Conservation (phyloP, 2,329 filamentous ascomycete species). For the Aspergillus uvarum region DNA sequence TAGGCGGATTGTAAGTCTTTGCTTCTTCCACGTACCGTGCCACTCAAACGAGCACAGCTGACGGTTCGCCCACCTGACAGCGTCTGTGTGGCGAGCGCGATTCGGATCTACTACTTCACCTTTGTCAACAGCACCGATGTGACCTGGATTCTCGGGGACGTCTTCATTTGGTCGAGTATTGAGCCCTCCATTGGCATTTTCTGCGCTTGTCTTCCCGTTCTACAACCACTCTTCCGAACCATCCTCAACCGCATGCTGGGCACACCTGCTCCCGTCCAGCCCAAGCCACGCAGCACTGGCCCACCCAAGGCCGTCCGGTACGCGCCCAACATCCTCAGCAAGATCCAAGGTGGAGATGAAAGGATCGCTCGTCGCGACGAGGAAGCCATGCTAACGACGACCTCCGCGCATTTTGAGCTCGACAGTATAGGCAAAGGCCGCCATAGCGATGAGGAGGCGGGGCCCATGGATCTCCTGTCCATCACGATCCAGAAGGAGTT, state of each 20-base stretch:
- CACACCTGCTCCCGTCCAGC: not conserved
- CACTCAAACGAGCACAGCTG: not conserved
- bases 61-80: not conserved
- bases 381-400: conserved; percentile 1
- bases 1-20: conserved; percentile 20
- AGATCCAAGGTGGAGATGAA: not conserved
- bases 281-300: not conserved
- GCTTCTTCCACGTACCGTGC: not conserved
- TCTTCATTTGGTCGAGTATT: conserved; percentile 23
- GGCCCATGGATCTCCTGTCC: not conserved
- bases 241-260: not conserved
- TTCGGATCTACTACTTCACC: conserved; percentile 20
- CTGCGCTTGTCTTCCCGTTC: conserved; percentile 22
- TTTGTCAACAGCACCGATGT: conserved; percentile 16
- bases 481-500: conserved; percentile 6
- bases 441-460: not conserved
- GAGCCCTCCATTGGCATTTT: conserved; percentile 25
- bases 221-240: conserved; percentile 16
- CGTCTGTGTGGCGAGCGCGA: conserved; percentile 21
- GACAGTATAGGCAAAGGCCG: not conserved
- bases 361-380: not conserved
- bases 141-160: conserved; percentile 22
- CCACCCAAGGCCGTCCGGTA: not conserved
- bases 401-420: not conserved
- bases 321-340: conserved; percentile 3